These are phyloP conservation scores for Neocallimastix lanati DNA, from an alignment of 192 early-diverging fungal species.

Conservation along the genomic window DNA sequence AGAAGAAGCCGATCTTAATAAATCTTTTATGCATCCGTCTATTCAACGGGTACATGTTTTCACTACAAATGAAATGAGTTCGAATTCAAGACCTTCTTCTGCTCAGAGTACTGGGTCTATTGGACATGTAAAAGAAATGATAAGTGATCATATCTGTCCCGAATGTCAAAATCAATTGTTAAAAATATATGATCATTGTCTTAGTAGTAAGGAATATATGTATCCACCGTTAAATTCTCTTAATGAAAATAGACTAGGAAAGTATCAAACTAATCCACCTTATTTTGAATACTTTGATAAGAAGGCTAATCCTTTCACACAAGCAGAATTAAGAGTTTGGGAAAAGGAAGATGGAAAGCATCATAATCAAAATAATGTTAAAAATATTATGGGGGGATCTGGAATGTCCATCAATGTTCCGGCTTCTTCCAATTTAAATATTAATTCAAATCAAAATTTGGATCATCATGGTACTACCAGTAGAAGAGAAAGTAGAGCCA, in stretches of 20 bases:
- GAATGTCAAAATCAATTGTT: not conserved
- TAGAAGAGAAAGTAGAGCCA: no score
- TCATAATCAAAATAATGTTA: not conserved
- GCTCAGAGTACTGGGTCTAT: not conserved
- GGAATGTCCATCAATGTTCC: no score
- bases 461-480: no score
- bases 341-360: not conserved
- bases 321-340: not conserved
- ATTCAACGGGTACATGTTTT: not conserved
- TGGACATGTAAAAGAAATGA: not conserved
- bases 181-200: not conserved
- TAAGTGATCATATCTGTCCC: not conserved
- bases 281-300: not conserved
- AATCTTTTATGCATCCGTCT: not conserved
- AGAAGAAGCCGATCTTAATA: not conserved
- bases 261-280: not conserved
- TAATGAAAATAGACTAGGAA: not conserved
- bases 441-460: no score
- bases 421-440: no score
- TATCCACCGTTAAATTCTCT: not conserved
- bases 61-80: not conserved
- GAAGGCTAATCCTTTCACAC: not conserved
- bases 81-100: not conserved
- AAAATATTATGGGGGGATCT: no score
- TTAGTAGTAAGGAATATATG: not conserved